Conservation (phyloP, 371 early-diverging fungal species). For the Synchytrium microbalum region DNA sequence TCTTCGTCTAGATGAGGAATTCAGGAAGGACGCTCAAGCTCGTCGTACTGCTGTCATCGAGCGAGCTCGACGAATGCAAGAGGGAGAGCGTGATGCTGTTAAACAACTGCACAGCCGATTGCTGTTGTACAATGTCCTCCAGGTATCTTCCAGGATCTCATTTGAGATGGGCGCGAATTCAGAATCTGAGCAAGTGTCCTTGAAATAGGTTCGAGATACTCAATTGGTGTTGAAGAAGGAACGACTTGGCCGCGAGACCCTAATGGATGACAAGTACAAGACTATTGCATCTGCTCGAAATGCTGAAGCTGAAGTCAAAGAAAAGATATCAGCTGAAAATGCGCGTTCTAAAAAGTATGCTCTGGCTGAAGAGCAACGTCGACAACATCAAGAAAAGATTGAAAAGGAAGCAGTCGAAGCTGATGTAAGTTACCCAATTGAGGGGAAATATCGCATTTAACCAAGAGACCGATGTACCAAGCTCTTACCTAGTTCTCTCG, state of each 20-base stretch:
- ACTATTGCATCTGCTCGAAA: background rate
- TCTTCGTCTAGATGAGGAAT: slow-evolving; percentile 17
- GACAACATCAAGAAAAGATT: slow-evolving; percentile 11
- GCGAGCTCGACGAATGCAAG: slow-evolving; percentile 32
- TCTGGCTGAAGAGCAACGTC: slow-evolving; percentile 2
- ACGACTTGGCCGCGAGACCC: background rate
- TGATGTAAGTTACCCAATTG: slow-evolving; percentile 9
- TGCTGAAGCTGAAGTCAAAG: background rate
- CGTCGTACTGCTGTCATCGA: slow-evolving; percentile 23
- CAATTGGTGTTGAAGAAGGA: slow-evolving; percentile 9
- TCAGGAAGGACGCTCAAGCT: slow-evolving; percentile 22
- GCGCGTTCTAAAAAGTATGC: background rate
- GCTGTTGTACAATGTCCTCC: slow-evolving; percentile 22
- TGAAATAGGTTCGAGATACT: slow-evolving; percentile 18
- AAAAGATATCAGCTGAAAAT: background rate
- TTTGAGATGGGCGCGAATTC: background rate
- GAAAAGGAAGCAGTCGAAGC: slow-evolving; percentile 1
- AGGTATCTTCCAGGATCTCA: slow-evolving; percentile 14
- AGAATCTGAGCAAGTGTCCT: background rate
- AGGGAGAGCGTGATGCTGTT: slow-evolving; percentile 30
- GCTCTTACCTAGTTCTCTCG: background rate
- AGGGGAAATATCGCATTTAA: background rate
- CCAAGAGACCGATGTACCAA: background rate
- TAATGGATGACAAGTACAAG: background rate
- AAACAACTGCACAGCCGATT: slow-evolving; percentile 34